Conservation (phyloP, 2,329 filamentous ascomycete species). For the Bipolaris bicolor region DNA sequence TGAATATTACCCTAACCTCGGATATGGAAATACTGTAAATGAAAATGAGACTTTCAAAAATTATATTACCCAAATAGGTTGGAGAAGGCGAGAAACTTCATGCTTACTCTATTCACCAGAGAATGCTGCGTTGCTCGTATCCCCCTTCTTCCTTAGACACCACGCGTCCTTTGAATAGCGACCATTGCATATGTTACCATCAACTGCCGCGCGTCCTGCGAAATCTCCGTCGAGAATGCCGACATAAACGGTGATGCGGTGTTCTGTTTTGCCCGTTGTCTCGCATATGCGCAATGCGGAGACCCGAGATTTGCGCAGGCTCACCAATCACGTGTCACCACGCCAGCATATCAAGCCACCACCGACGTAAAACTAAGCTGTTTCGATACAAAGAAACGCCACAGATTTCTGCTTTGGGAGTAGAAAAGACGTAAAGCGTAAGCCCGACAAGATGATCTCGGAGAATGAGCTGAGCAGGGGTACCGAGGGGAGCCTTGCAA, state of each 20-base stretch:
- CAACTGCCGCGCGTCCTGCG: not conserved
- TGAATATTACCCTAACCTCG: too few relatives aligned
- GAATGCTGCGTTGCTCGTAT: not conserved
- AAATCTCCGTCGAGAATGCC: not conserved
- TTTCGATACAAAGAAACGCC: not conserved
- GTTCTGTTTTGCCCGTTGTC: not conserved
- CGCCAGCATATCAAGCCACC: not conserved
- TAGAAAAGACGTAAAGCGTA: not conserved
- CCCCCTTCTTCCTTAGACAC: not conserved
- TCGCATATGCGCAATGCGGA: conserved; percentile 2
- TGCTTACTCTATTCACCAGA: not conserved
- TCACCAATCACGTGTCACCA: not conserved
- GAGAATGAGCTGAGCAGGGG: not conserved
- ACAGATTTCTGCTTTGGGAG: not conserved
- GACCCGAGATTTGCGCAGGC: conserved; percentile 1
- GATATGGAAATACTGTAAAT: too few relatives aligned
- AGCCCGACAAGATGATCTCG: not conserved
- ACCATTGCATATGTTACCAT: not conserved
- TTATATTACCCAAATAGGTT: too few relatives aligned
- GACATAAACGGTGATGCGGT: not conserved
- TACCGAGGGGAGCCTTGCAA: not conserved
- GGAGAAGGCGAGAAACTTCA: not conserved
- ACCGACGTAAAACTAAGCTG: not conserved
- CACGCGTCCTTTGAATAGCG: not conserved
- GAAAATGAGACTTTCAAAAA: too few relatives aligned